Conservation (phyloP, 805 yeast species). For the Hanseniaspora meyeri region DNA sequence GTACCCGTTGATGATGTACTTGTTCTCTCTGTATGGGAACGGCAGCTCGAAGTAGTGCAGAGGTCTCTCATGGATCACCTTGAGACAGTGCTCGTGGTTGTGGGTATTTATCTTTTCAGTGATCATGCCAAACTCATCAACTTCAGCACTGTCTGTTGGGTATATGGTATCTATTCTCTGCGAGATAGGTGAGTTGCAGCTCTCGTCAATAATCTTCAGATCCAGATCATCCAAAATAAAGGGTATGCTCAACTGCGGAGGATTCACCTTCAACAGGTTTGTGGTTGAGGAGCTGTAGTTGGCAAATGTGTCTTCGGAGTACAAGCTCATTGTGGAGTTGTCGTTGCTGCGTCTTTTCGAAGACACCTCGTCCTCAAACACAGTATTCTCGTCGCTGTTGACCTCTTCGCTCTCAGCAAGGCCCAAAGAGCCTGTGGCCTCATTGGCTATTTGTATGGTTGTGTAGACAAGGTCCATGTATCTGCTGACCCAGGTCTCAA, state of each 20-base stretch:
- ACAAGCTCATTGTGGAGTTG: not conserved
- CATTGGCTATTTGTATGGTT: not conserved
- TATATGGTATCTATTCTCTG: not conserved
- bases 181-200: constrained; percentile 4
- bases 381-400: not conserved
- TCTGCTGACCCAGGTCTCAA: constrained; percentile 8
- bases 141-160: not conserved
- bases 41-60: constrained; percentile 82
- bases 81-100: constrained; percentile 37
- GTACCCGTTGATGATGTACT: constrained; percentile 72
- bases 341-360: not conserved
- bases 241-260: not conserved
- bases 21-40: constrained; percentile 84
- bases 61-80: constrained; percentile 34
- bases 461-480: constrained; percentile 1
- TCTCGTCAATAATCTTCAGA: not conserved
- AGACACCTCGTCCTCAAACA: not conserved
- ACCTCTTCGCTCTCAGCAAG: not conserved
- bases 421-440: too few species aligned
- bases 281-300: not conserved
- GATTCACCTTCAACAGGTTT: not conserved
- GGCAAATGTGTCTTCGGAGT: not conserved
- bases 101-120: constrained; percentile 27
- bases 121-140: not conserved
- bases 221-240: not conserved